Evolutionary conservation across 2,329 filamentous ascomycete genomes (phyloP).

Genomic region (Cordyceps cateniannulata): DNA sequence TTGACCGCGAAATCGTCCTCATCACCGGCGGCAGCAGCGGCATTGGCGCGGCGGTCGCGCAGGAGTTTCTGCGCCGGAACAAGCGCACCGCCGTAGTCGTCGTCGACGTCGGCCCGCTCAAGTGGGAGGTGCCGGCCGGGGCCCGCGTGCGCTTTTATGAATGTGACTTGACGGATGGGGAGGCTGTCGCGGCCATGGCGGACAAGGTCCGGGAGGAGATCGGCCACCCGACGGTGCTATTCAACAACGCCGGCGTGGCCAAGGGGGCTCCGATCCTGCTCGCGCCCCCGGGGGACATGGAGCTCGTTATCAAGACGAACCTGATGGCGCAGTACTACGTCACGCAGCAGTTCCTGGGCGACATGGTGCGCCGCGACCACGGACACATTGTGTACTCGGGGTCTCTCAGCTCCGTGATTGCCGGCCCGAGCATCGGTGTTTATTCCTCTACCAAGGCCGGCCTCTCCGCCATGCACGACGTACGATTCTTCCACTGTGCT

Average conservation of each 20-base stretch:
- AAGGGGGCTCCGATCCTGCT: slow-evolving; percentile 24
- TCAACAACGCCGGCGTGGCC: slow-evolving; percentile 30
- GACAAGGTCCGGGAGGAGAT: slow-evolving; percentile 25
- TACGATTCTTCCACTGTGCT: background rate
- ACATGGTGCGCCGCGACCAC: slow-evolving; percentile 51
- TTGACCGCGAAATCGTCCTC: slow-evolving; percentile 31
- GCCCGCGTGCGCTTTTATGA: slow-evolving; percentile 24
- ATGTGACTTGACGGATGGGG: slow-evolving; percentile 29
- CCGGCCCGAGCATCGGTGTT: slow-evolving; percentile 50
- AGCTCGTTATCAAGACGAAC: slow-evolving; percentile 36
- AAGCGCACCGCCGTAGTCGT: slow-evolving; percentile 25
- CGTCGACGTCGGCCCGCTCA: slow-evolving; percentile 27
- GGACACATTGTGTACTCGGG: slow-evolving; percentile 60
- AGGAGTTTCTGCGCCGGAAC: slow-evolving; percentile 21
- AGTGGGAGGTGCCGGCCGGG: slow-evolving; percentile 20
- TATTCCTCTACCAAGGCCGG: slow-evolving; percentile 51
- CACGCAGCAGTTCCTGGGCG: slow-evolving; percentile 52
- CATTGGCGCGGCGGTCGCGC: slow-evolving; percentile 29
- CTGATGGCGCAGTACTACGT: slow-evolving; percentile 52
- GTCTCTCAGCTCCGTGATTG: slow-evolving; percentile 47
- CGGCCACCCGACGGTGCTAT: slow-evolving; percentile 30
- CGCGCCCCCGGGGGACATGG: slow-evolving; percentile 22
- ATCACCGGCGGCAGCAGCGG: slow-evolving; percentile 35
- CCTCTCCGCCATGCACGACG: slow-evolving; percentile 24
- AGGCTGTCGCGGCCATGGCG: slow-evolving; percentile 23